Evolutionary conservation across 805 yeast genomes (phyloP), one percentile per base, ranked within the genome.

Genomic region (Ogataea corticis): DNA sequence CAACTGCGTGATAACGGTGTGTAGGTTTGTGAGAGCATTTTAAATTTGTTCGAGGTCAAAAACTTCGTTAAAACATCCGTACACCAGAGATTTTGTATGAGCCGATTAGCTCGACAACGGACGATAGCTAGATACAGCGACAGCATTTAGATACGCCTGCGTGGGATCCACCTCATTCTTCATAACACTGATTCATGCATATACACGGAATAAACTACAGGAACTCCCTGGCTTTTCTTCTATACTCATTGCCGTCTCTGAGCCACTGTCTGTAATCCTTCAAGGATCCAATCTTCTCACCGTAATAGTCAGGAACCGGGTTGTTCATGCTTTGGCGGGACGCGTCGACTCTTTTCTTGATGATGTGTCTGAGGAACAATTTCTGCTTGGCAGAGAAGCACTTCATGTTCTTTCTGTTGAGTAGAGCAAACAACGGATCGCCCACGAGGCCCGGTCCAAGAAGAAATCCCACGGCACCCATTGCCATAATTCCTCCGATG

Each of bases 221-320:
- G 59, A 87, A 87, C 57, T 85, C 91, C 61, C 77, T 77, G 17
- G 89, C 77, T 68, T 87, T 89, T 71, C 91, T 81, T 63, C 83
- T 81, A 72, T 85, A 94, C 30, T 96, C 90, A 59, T 88, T 85
- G 61, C 96, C 87, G 66, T 94, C 98, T 60, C 98, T 81, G 59
- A 94, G 75, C 99, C 99, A 94, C 66, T 87, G 94, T 69, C 90
- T 86, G 69, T 94, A 94, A 54, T 82, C 91, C 56, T 80, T 79
- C 61, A 92, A 68, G 42, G 95, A 85, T 42, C 89, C 88, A 50
- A 94, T 91, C 67, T 87, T 87, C 70, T 94, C 99, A 33, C 99
- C 99, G 63, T 94, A 94, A 69, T 90, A 94, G 67, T 94, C 99
- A n/a, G 97, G 97, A 38, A 94, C 96, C 12, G 98, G 98, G 68